These are phyloP conservation scores for Erythrophleum ivorense DNA, from an alignment of 331 rosid genomes.

Conservation along the genomic window DNA sequence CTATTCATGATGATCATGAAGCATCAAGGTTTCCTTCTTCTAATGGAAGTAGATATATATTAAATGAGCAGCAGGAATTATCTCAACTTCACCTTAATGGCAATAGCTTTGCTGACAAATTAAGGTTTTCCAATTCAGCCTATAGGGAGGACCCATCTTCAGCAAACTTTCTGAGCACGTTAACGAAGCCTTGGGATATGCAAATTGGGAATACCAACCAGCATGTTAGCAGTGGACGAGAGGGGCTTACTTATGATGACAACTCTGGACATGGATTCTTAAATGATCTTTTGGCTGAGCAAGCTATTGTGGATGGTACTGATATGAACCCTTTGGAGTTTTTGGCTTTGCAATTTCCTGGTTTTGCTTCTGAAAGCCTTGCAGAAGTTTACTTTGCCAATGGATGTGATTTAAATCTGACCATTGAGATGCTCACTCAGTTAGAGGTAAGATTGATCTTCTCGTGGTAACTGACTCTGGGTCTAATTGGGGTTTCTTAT, in stretches of 20 bases:
- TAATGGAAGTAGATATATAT: conserved; percentile 60
- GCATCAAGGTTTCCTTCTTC: conserved; percentile 59
- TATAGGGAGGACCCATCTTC: conserved; percentile 74
- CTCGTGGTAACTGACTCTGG: neutral
- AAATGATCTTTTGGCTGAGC: conserved; percentile 69
- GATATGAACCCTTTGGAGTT: conserved; percentile 80
- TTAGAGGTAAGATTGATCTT: conserved; percentile 73
- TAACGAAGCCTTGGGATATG: conserved; percentile 78
- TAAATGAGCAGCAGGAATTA: conserved; percentile 63
- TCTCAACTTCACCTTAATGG: conserved; percentile 54
- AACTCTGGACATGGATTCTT: conserved; percentile 66
- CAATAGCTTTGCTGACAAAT: conserved; percentile 63
- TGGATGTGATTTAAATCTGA: conserved; percentile 75
- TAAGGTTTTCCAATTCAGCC: conserved; percentile 64
- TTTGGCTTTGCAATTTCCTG: conserved; percentile 87
- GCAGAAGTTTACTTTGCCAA: conserved; percentile 87
- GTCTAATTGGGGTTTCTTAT: conserved; percentile 16
- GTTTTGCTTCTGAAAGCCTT: conserved; percentile 91
- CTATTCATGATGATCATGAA: conserved; percentile 71
- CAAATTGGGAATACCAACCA: conserved; percentile 58
- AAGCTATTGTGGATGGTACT: conserved; percentile 57
- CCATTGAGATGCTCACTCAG: conserved; percentile 93
- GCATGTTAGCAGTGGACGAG: conserved; percentile 57
- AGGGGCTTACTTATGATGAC: conserved; percentile 60
- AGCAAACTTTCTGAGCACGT: conserved; percentile 55